Conservation (phyloP, 164 flowering plant species). For the Macadamia tetraphylla region DNA sequence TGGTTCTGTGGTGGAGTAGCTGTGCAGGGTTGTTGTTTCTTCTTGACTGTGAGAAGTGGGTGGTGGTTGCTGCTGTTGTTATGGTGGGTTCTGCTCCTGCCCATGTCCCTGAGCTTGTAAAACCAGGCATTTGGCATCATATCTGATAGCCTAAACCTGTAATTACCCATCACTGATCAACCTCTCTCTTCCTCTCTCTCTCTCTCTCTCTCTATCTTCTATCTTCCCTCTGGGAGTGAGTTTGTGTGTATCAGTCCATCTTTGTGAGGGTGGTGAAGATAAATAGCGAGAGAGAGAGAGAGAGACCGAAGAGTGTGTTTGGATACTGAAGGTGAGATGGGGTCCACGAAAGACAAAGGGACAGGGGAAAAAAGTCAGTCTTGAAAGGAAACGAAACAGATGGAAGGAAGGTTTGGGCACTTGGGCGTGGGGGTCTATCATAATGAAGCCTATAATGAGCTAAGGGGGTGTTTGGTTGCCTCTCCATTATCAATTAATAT, state of each 20-base stretch:
- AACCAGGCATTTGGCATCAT: slow-evolving; percentile 89
- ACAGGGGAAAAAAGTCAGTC: not conserved
- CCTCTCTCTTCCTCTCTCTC: slow-evolving; percentile 7
- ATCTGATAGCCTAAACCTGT: slow-evolving; percentile 65
- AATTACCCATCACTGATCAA: slow-evolving; percentile 49
- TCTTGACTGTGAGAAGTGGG: slow-evolving; percentile 6
- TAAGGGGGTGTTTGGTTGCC: not conserved
- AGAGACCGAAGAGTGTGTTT: not conserved
- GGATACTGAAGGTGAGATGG: not conserved
- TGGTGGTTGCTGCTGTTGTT: slow-evolving; percentile 1
- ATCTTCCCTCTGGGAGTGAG: not conserved
- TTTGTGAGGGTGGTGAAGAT: not conserved
- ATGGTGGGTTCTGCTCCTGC: slow-evolving; percentile 25
- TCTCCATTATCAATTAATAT: not conserved
- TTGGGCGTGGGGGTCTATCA: not conserved
- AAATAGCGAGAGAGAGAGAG: not conserved
- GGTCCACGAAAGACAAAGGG: not conserved
- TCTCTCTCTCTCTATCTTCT: not conserved
- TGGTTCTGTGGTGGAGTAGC: slow-evolving; percentile 14
- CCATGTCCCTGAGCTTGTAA: slow-evolving; percentile 67
- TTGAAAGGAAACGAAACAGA: not conserved
- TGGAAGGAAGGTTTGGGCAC: not conserved
- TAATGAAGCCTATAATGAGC: not conserved
- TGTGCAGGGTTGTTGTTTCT: slow-evolving; percentile 21
- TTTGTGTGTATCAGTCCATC: not conserved